Percentiles rank a stretch among this genome's conserved stretches.
Evolutionary conservation across 495 filamentous ascomycete species (phyloP).

Genomic region (Polyplosphaeria fusca): DNA sequence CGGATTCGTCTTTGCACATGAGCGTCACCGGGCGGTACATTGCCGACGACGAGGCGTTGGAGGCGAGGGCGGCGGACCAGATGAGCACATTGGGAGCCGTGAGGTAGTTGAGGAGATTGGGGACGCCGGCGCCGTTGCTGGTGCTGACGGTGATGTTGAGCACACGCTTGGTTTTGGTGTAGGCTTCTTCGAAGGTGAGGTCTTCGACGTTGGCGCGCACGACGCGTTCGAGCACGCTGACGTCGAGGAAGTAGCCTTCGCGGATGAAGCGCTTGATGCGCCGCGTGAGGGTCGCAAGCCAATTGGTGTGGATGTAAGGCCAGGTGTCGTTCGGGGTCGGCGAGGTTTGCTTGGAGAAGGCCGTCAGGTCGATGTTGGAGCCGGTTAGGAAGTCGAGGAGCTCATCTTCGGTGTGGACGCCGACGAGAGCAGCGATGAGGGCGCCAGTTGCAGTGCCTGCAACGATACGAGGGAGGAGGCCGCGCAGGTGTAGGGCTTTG

Average conservation of each 20-base stretch:
- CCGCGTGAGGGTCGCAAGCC: slow-evolving; percentile 57
- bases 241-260: slow-evolving; percentile 82
- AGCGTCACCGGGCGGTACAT: slow-evolving; percentile 67
- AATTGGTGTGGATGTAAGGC: slow-evolving; percentile 39
- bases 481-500: slow-evolving; percentile 80
- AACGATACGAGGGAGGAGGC: slow-evolving; percentile 83
- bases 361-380: slow-evolving; percentile 76
- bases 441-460: slow-evolving; percentile 88
- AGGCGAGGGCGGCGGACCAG: slow-evolving; percentile 90
- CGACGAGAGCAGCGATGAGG: slow-evolving; percentile 84
- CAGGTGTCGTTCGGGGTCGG: slow-evolving; percentile 23
- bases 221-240: slow-evolving; percentile 77
- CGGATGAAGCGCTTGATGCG: slow-evolving; percentile 62
- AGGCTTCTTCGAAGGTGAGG: slow-evolving; percentile 92
- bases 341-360: slow-evolving; percentile 54
- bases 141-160: slow-evolving; percentile 90
- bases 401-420: slow-evolving; percentile 85
- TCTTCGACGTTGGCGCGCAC: slow-evolving; percentile 83
- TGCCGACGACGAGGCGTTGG: slow-evolving; percentile 70
- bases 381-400: slow-evolving; percentile 71
- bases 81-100: slow-evolving; percentile 94
- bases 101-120: slow-evolving; percentile 85
- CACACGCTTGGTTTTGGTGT: slow-evolving; percentile 76
- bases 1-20: slow-evolving; percentile 77
- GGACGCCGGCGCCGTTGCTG: slow-evolving; percentile 67